Evolutionary conservation across 2,329 filamentous ascomycete genomes (phyloP).

Genomic region (Talaromyces sp.): DNA sequence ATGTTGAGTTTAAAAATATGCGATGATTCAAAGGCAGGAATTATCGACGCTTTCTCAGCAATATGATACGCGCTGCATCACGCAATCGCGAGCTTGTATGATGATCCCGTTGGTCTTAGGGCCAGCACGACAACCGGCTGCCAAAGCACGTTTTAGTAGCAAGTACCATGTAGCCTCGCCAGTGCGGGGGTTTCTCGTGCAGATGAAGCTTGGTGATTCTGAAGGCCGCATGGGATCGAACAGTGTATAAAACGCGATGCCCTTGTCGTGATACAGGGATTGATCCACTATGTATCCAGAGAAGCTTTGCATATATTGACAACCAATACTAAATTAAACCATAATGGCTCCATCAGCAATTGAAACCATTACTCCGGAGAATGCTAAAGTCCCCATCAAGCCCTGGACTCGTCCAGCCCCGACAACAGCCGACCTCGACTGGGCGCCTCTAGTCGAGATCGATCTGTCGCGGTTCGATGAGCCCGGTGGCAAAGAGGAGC

Average conservation of each 20-base stretch:
- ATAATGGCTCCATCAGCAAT: slow-evolving; percentile 19
- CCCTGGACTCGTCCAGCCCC: slow-evolving; percentile 21
- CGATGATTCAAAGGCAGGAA: not conserved
- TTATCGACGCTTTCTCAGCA: not conserved
- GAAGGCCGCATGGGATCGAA: not conserved
- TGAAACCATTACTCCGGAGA: slow-evolving; percentile 11
- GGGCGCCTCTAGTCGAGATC: slow-evolving; percentile 52
- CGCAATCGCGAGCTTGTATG: not conserved
- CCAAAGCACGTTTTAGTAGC: not conserved
- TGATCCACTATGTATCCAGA: not conserved
- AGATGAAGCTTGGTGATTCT: not conserved
- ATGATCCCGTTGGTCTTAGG: not conserved
- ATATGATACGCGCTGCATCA: not conserved
- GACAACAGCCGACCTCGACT: slow-evolving; percentile 35
- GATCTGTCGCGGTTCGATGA: slow-evolving; percentile 49
- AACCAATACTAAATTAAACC: not conserved
- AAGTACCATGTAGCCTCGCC: not conserved
- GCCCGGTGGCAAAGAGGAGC: slow-evolving; percentile 47
- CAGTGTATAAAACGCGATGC: not conserved
- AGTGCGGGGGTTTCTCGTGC: not conserved
- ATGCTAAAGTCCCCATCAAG: slow-evolving; percentile 14
- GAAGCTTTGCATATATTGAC: not conserved
- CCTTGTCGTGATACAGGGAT: not conserved
- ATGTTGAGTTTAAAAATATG: not conserved
- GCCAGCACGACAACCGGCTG: not conserved